phyloP scores from a whole-genome alignment of 139 green algal species.

The Mychonastes homosphaera region DNA sequence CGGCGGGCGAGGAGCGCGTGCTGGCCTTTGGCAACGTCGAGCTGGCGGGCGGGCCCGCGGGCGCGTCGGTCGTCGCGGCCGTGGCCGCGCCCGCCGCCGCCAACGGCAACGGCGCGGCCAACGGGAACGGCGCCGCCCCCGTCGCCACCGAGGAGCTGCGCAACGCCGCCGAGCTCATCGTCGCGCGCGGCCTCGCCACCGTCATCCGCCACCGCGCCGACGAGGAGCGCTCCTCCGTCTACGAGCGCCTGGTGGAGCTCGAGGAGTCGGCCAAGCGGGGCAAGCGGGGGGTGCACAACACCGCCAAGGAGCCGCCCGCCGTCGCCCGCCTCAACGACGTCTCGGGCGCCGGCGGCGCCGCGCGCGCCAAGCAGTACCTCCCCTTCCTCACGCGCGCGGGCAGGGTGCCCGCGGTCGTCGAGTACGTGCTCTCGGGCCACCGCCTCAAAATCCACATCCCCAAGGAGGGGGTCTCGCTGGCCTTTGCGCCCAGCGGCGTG shows the following conservation, averaged over 20 bases:
- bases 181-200: constrained; percentile 71
- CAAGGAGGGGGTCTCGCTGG: constrained; percentile 77
- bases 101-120: constrained; percentile 21
- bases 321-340: constrained; percentile 73
- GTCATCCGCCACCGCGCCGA: constrained; percentile 56
- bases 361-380: constrained; percentile 59
- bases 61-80: too few relatives aligned
- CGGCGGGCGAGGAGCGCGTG: neutral
- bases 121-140: too few relatives aligned
- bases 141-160: constrained; percentile 40
- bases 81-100: neutral
- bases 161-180: constrained; percentile 76
- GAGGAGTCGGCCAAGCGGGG: constrained; percentile 68
- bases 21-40: constrained; percentile 77
- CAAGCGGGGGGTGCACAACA: constrained; percentile 64
- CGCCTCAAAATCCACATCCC: constrained; percentile 58
- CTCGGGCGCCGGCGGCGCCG: constrained; percentile 42
- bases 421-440: constrained; percentile 67
- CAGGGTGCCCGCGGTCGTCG: constrained; percentile 57
- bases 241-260: constrained; percentile 74
- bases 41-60: constrained; percentile 30
- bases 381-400: constrained; percentile 82
- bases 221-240: constrained; percentile 70
- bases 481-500: constrained; percentile 80
- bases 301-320: constrained; percentile 52